phyloP scores from a whole-genome alignment of 2,329 filamentous ascomycete genomes.

The Apiospora hydei region DNA sequence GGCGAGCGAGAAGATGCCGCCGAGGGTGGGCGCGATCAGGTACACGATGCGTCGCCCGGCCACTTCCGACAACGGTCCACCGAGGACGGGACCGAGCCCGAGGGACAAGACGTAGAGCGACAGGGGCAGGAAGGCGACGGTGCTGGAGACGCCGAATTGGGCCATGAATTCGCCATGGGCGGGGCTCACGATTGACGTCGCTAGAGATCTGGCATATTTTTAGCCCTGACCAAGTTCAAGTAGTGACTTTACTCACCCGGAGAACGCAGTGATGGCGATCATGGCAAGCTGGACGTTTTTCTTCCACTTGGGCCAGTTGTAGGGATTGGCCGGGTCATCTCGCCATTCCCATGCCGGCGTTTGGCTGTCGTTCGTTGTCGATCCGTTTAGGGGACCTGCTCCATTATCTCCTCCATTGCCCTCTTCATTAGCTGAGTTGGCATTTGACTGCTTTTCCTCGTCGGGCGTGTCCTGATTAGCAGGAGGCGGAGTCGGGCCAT shows the following conservation, averaged over 20 bases:
- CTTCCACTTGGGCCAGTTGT: slow-evolving; percentile 56
- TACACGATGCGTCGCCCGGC: slow-evolving; percentile 64
- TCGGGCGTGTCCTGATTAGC: neutral
- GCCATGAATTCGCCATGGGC: slow-evolving; percentile 53
- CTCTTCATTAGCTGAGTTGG: neutral
- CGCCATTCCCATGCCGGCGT: slow-evolving; percentile 42
- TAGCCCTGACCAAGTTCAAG: neutral
- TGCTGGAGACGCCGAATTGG: slow-evolving; percentile 62
- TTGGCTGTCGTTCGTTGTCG: neutral
- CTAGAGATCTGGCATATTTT: slow-evolving; percentile 52
- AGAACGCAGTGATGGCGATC: slow-evolving; percentile 48
- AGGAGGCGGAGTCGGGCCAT: no score
- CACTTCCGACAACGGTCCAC: slow-evolving; percentile 65
- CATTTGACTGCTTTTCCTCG: slow-evolving; percentile 4
- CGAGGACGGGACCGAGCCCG: slow-evolving; percentile 64
- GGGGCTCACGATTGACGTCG: slow-evolving; percentile 61
- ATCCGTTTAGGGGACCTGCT: neutral
- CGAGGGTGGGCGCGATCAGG: slow-evolving; percentile 51
- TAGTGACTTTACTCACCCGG: slow-evolving; percentile 44
- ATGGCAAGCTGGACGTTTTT: slow-evolving; percentile 50
- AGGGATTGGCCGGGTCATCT: slow-evolving; percentile 53
- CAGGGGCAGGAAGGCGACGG: slow-evolving; percentile 64
- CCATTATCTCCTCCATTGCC: no score
- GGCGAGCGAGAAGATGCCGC: slow-evolving; percentile 63
- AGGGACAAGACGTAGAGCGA: slow-evolving; percentile 68